Percentiles rank a stretch among this genome's conserved stretches.
phyloP scores from a whole-genome alignment of 164 flowering plant species.

The Vitis riparia region DNA sequence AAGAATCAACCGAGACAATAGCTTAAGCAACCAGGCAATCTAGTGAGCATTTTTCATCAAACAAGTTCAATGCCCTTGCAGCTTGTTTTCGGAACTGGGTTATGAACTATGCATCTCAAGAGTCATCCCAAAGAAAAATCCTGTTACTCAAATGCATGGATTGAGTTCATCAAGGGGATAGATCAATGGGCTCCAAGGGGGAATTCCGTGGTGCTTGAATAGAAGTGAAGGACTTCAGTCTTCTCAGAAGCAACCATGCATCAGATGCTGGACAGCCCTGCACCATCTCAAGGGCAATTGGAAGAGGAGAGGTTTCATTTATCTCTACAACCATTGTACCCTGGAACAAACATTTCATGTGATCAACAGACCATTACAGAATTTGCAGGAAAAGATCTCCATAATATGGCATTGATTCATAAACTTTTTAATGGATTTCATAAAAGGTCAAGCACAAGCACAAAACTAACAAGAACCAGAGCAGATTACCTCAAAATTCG shows the following conservation, averaged over 20 bases:
- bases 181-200: constrained; percentile 33
- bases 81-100: background rate
- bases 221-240: constrained; percentile 38
- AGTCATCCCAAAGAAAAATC: background rate
- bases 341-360: constrained; percentile 33
- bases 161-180: constrained; percentile 60
- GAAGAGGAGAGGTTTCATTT: constrained; percentile 43
- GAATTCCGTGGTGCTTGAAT: constrained; percentile 19
- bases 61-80: background rate
- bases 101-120: background rate
- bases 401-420: no score
- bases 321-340: constrained; percentile 81
- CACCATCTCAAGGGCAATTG: constrained; percentile 75
- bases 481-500: constrained; percentile 72
- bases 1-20: no score
- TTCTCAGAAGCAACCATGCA: constrained; percentile 68
- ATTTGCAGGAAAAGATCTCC: no score
- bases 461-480: background rate
- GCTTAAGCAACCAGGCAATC: no score
- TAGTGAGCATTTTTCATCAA: no score
- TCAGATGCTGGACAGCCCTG: constrained; percentile 77
- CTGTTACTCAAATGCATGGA: background rate
- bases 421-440: no score
- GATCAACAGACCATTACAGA: background rate
- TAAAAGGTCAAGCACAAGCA: no score